phyloP scores from a whole-genome alignment of 2,329 filamentous ascomycete genomes.

The Penicillium carneum region DNA sequence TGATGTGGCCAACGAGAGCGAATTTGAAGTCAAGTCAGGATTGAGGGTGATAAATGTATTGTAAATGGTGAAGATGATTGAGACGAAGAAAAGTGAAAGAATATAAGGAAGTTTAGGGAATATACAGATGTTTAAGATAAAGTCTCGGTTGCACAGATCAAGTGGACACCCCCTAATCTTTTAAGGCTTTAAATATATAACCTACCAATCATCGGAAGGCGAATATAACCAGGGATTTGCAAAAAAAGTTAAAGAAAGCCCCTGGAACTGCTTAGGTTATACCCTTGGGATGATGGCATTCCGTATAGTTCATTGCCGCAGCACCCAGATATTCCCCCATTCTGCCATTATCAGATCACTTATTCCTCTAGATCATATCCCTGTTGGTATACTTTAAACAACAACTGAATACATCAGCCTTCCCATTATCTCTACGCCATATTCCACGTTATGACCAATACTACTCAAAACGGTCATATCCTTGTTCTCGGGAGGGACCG shows the following conservation, averaged over 20 bases:
- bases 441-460: neutral
- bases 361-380: neutral
- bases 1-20: slow-evolving; percentile 23
- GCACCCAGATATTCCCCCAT: neutral
- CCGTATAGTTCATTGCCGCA: slow-evolving; percentile 18
- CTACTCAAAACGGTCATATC: slow-evolving; percentile 22
- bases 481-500: slow-evolving; percentile 39
- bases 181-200: slow-evolving; percentile 3
- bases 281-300: slow-evolving; percentile 21
- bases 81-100: neutral
- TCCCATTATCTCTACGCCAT: slow-evolving; percentile 42
- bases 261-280: neutral
- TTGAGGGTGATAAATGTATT: neutral
- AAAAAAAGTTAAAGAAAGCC: slow-evolving; percentile 12
- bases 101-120: neutral
- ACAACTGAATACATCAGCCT: slow-evolving; percentile 35
- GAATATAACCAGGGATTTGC: slow-evolving; percentile 5
- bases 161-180: neutral
- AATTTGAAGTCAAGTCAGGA: neutral
- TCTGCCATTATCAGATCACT: slow-evolving; percentile 1
- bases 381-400: slow-evolving; percentile 28
- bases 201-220: neutral
- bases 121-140: neutral
- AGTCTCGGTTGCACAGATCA: neutral
- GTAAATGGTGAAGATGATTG: neutral